These are phyloP conservation scores for Themeda triandra DNA, from an alignment of 176 grass and related monocot genomes.

Conservation along the genomic window DNA sequence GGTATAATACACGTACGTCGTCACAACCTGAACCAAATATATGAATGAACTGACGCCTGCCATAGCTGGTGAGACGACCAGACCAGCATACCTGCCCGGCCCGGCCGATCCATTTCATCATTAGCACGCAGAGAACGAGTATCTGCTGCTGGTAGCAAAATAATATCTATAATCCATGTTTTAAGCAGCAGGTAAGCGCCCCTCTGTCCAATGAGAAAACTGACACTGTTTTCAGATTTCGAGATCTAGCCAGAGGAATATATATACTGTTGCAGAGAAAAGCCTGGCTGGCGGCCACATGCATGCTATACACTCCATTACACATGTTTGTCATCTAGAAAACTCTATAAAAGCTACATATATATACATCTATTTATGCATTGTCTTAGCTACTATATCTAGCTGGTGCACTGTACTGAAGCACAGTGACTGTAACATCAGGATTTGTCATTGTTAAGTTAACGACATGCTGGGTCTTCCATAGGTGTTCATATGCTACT, in stretches of 20 bases:
- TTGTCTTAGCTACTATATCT: too few relatives aligned
- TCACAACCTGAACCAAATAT: too few relatives aligned
- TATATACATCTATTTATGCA: not conserved
- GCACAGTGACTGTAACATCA: not conserved
- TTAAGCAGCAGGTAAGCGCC: not conserved
- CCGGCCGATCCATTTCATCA: not conserved
- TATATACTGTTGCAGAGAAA: not conserved
- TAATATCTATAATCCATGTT: not conserved
- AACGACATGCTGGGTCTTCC: not conserved
- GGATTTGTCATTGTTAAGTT: not conserved
- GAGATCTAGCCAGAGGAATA: constrained; percentile 22
- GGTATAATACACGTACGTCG: too few relatives aligned
- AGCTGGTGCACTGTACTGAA: not conserved
- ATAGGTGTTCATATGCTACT: not conserved
- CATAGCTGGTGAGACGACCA: not conserved
- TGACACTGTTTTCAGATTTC: constrained; percentile 9
- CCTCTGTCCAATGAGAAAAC: constrained; percentile 9
- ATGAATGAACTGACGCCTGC: too few relatives aligned
- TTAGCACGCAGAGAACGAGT: not conserved
- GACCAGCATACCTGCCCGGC: too few relatives aligned
- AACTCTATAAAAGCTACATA: not conserved
- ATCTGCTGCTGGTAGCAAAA: not conserved
- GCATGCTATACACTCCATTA: not conserved
- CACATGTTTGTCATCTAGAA: not conserved
- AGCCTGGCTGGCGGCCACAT: not conserved